Percentiles rank a stretch among this genome's conserved stretches.
Conservation (phyloP, 129 eudicot genomes). For the Saposhnikovia divaricata region DNA sequence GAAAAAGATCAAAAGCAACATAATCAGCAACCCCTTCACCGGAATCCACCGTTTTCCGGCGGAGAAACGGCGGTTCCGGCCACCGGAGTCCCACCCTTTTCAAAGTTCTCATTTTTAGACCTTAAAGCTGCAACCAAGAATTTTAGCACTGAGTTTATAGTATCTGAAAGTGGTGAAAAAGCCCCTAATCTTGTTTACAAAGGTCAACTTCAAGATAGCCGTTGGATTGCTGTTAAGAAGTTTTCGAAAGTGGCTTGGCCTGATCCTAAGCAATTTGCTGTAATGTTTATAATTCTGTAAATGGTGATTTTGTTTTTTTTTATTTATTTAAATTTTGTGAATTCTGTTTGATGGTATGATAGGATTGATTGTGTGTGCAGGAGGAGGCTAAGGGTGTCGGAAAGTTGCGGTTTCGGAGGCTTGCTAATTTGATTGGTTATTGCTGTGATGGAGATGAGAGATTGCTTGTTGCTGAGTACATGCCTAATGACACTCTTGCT, state of each 20-base stretch:
- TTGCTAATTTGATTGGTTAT: slow-evolving; percentile 83
- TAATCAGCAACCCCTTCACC: slow-evolving; percentile 6
- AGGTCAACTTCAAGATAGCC: slow-evolving; percentile 47
- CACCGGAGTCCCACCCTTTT: slow-evolving; percentile 35
- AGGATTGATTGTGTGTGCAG: slow-evolving; percentile 28
- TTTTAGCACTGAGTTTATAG: slow-evolving; percentile 46
- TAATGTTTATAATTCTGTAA: slow-evolving; percentile 6
- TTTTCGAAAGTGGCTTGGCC: slow-evolving; percentile 64
- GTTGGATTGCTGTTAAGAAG: slow-evolving; percentile 72
- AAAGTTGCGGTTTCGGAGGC: slow-evolving; percentile 53
- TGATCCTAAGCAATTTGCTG: slow-evolving; percentile 73
- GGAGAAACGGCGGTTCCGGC: slow-evolving; percentile 15
- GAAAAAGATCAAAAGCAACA: slow-evolving; percentile 25
- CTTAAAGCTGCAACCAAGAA: slow-evolving; percentile 52
- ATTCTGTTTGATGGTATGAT: slow-evolving; percentile 8
- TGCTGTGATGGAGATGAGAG: slow-evolving; percentile 95
- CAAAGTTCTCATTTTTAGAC: slow-evolving; percentile 45
- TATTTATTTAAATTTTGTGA: neutral
- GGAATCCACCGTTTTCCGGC: slow-evolving; percentile 26
- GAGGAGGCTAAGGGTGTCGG: slow-evolving; percentile 92
- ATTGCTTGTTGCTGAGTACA: slow-evolving; percentile 82
- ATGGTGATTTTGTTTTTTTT: neutral
- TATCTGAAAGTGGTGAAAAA: slow-evolving; percentile 59
- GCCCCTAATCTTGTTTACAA: slow-evolving; percentile 67
- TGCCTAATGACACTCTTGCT: slow-evolving; percentile 92